A percentile compares a stretch with the other conserved stretches of the same genome.
These are phyloP conservation scores for Yarrowia phangngaensis DNA, from an alignment of 805 yeast genomes.

Conservation along the genomic window DNA sequence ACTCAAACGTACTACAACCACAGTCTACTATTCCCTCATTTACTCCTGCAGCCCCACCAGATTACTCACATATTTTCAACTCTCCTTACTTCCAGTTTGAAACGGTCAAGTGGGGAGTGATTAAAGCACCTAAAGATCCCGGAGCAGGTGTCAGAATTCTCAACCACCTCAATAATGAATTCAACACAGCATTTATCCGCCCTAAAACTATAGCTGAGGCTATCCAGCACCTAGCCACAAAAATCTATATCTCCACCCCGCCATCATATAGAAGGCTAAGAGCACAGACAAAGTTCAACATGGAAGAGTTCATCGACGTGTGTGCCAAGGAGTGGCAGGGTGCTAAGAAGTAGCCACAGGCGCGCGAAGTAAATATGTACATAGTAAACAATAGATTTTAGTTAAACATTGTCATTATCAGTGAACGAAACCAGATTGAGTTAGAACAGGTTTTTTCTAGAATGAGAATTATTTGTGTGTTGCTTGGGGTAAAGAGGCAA, in stretches of 20 bases:
- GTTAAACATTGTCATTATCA: not conserved
- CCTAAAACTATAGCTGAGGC: not conserved
- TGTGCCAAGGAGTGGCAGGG: constrained; percentile 7
- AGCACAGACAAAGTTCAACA: constrained; percentile 8
- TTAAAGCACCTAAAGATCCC: constrained; percentile 8
- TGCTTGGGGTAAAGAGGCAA: no score
- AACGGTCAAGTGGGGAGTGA: constrained; percentile 13
- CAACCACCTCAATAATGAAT: not conserved
- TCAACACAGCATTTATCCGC: not conserved
- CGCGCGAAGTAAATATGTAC: no score
- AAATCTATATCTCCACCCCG: constrained; percentile 9
- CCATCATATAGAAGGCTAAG: not conserved
- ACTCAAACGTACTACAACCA: no score
- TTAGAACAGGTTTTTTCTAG: no score
- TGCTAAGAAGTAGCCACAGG: no score
- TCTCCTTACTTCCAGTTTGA: constrained; percentile 7
- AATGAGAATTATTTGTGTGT: no score
- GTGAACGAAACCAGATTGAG: not conserved
- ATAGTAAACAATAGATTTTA: not conserved
- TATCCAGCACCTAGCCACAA: constrained; percentile 2
- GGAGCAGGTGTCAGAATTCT: constrained; percentile 12
- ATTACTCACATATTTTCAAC: not conserved
- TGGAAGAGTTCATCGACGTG: not conserved
- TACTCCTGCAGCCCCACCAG: not conserved
- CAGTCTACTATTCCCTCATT: no score